These are phyloP conservation scores for Hortiboletus rubellus DNA, from an alignment of 1,284 basidiomycete genomes.

Conservation along the genomic window DNA sequence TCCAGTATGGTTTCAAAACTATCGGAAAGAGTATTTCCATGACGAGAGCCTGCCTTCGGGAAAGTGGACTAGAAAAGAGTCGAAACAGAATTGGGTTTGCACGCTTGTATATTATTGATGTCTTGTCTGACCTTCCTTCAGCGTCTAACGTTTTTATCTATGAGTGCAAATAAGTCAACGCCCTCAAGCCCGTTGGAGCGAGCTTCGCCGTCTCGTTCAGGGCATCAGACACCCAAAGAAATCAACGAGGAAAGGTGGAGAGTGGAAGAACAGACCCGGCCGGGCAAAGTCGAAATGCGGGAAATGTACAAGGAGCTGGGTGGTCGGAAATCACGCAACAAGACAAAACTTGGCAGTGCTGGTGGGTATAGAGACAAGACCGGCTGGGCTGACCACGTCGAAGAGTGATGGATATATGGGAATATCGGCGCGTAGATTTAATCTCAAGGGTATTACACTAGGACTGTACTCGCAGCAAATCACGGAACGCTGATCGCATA, in stretches of 20 bases:
- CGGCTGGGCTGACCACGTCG: constrained; percentile 56
- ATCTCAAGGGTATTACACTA: neutral
- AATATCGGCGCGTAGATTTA: neutral
- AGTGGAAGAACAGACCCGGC: constrained; percentile 53
- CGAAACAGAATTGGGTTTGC: constrained; percentile 80
- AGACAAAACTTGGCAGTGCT: constrained; percentile 60
- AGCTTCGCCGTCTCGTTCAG: constrained; percentile 57
- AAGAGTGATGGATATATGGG: constrained; percentile 21
- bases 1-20: constrained; percentile 88
- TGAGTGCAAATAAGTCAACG: constrained; percentile 46
- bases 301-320: constrained; percentile 88
- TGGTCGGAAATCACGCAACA: constrained; percentile 76
- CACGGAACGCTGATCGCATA: constrained; percentile 47
- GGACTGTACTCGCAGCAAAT: constrained; percentile 13
- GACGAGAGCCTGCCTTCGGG: constrained; percentile 74
- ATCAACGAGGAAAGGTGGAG: constrained; percentile 74
- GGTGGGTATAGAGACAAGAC: constrained; percentile 63
- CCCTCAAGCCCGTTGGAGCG: constrained; percentile 44
- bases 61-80: constrained; percentile 85
- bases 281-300: constrained; percentile 80
- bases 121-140: constrained; percentile 28
- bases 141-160: constrained; percentile 59
- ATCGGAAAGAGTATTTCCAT: constrained; percentile 76
- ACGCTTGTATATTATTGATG: neutral
- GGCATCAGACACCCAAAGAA: constrained; percentile 78